phyloP scores from a whole-genome alignment of 2,329 filamentous ascomycete species.

The Diaporthe amygdali region DNA sequence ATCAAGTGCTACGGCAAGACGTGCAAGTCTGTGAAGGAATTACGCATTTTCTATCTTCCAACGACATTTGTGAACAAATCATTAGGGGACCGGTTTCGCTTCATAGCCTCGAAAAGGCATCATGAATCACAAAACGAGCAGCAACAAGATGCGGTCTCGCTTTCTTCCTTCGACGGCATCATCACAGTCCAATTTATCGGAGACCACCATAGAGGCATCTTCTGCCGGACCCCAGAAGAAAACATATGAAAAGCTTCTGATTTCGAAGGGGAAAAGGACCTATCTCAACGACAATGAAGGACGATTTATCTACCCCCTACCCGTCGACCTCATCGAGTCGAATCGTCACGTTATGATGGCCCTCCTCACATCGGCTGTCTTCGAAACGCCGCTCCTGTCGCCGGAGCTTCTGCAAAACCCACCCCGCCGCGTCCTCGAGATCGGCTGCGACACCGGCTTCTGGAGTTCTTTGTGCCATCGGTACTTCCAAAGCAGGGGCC shows the following conservation, averaged over 20 bases:
- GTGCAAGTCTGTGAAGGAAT: too few relatives aligned
- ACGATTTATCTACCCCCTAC: slow-evolving; percentile 62
- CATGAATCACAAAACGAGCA: too few relatives aligned
- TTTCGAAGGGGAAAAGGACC: not conserved
- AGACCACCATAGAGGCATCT: not conserved
- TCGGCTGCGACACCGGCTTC: slow-evolving; percentile 66
- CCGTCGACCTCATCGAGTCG: slow-evolving; percentile 67
- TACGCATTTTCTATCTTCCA: too few relatives aligned
- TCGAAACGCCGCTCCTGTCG: slow-evolving; percentile 48
- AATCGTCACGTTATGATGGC: slow-evolving; percentile 68
- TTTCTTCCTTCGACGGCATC: too few relatives aligned
- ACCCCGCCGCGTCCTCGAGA: slow-evolving; percentile 63
- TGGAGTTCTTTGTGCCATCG: slow-evolving; percentile 55
- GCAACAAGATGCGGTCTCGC: too few relatives aligned
- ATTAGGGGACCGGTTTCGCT: too few relatives aligned
- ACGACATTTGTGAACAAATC: too few relatives aligned
- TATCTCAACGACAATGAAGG: not conserved
- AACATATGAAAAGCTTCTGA: not conserved
- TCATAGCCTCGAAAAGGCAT: too few relatives aligned
- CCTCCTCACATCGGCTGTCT: slow-evolving; percentile 59
- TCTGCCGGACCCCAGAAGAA: not conserved
- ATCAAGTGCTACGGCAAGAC: too few relatives aligned
- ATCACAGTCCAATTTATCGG: not conserved
- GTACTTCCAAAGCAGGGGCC: slow-evolving; percentile 29
- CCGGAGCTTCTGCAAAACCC: slow-evolving; percentile 38